Evolutionary conservation across 257 asterid species (phyloP).

Genomic region (Solanum ahanhuiri): DNA sequence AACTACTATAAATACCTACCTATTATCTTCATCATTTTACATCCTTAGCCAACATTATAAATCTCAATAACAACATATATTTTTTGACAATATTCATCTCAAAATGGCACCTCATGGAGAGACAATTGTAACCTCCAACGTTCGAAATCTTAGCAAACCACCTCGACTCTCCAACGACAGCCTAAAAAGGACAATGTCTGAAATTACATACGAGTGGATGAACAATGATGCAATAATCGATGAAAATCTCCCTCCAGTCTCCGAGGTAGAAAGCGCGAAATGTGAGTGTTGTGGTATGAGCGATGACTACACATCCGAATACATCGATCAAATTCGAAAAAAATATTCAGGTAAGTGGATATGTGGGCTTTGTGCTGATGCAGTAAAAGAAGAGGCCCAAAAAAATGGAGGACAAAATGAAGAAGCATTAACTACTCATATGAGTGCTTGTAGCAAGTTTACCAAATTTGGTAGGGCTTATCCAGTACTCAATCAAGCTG

Average conservation of each 20-base stretch:
- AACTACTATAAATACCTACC: neutral
- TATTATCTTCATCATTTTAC: neutral
- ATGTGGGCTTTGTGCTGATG: slow-evolving; percentile 15
- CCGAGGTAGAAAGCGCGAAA: slow-evolving; percentile 11
- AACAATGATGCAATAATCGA: neutral
- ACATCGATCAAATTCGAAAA: neutral
- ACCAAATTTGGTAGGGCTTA: neutral
- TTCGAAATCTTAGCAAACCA: neutral
- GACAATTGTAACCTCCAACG: neutral
- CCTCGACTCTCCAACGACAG: neutral
- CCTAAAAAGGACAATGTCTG: slow-evolving; percentile 7
- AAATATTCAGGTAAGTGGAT: slow-evolving; percentile 7
- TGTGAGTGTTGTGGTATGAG: slow-evolving; percentile 19
- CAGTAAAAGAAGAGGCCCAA: slow-evolving; percentile 14
- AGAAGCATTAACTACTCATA: slow-evolving; percentile 6
- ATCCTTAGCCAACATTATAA: neutral
- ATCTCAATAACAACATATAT: neutral
- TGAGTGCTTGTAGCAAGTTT: slow-evolving; percentile 9
- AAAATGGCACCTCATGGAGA: slow-evolving; percentile 10
- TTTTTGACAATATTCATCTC: neutral
- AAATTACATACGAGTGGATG: slow-evolving; percentile 1
- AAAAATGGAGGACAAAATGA: slow-evolving; percentile 10
- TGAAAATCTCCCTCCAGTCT: neutral
- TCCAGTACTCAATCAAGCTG: slow-evolving; percentile 12
- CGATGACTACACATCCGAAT: slow-evolving; percentile 12